Base-by-base conservation (phyloP, 1,284 basidiomycete genomes). In the Leccinum subfulvum region DNA sequence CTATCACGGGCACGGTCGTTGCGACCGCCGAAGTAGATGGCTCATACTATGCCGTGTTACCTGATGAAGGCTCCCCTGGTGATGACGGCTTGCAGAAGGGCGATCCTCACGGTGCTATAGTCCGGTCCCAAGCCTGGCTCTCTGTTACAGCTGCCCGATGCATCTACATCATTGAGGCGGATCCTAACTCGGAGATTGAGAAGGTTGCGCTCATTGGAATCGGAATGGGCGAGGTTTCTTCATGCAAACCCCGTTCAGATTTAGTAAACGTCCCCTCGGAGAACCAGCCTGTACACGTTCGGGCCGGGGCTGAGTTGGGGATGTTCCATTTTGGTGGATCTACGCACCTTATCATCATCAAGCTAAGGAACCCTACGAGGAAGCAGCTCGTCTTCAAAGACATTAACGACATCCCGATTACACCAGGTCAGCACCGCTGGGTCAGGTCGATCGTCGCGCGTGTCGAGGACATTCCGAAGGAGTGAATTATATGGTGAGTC, bases 151-250 rank as follows among this genome's bases (percentile, higher is more conserved):
- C 79, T 35, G 78, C 84, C 7, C 79, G 84, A n/a, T 74, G 74
- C 2, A 68, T 86, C 54, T 78, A 86, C 60, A 84, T 80, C 67
- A 85, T 87, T 71, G 67, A 82, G 58, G 74, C 82, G 8, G 76
- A 80, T 23, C 79, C 83, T 4, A 13, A 21, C 51, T 53, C 51
- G 10, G 55, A 39, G 18, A 35, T 56, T 26, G 33, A 13, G 2
- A 82, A 62, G 76, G 83, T 70, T 78, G 77, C 56, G 3, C 82
- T 86, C 68, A 75, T 85, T 9, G 81, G 71, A 0, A 76, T 86
- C 26, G 84, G 85, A 0, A 84, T 87, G 83, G 77, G 74, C 0
- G 84, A 86, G 68, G 81, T 85, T 1, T 84, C 84, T 8, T 82
- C 82, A 5, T 81, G 80, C 59, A 33, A 33, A 33, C 33, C 33